These are phyloP conservation scores for Chara braunii DNA, from an alignment of 139 green algal genomes.

Conservation along the genomic window DNA sequence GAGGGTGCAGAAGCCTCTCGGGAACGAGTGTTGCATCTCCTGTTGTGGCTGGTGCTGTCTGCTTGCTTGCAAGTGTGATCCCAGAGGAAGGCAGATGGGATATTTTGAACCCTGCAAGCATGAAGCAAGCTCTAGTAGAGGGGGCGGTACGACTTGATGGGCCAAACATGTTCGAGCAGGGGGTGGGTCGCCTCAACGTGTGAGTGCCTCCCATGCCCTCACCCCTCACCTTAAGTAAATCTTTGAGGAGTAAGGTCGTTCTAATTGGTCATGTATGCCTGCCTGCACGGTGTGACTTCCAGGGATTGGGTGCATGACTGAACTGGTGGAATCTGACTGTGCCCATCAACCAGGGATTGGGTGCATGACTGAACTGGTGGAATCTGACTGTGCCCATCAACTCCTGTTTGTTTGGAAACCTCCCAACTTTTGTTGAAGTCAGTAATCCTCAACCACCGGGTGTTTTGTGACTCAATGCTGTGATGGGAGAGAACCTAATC, in stretches of 20 bases:
- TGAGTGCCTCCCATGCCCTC: conserved; percentile 14
- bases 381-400: too few species aligned
- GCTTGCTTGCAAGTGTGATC: conserved; percentile 79
- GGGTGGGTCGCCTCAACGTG: conserved; percentile 28
- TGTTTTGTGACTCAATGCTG: too few species aligned
- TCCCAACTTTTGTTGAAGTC: too few species aligned
- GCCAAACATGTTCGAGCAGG: conserved; percentile 77
- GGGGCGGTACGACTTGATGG: conserved; percentile 62
- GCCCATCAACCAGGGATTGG: too few species aligned
- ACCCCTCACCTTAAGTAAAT: background rate
- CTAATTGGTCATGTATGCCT: too few species aligned
- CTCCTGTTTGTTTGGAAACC: too few species aligned
- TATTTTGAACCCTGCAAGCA: conserved; percentile 91
- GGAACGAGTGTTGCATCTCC: conserved; percentile 91
- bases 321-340: too few species aligned
- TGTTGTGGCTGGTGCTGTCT: conserved; percentile 89
- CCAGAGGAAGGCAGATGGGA: conserved; percentile 60
- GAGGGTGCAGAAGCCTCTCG: conserved; percentile 63
- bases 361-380: too few species aligned
- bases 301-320: too few species aligned
- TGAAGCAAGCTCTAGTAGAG: conserved; percentile 98
- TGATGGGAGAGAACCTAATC: too few species aligned
- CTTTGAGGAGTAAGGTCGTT: background rate
- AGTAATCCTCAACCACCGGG: too few species aligned
- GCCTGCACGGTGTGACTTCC: too few species aligned